phyloP scores from a whole-genome alignment of 805 yeast species.

The Helenozyma baotianmanensis region DNA sequence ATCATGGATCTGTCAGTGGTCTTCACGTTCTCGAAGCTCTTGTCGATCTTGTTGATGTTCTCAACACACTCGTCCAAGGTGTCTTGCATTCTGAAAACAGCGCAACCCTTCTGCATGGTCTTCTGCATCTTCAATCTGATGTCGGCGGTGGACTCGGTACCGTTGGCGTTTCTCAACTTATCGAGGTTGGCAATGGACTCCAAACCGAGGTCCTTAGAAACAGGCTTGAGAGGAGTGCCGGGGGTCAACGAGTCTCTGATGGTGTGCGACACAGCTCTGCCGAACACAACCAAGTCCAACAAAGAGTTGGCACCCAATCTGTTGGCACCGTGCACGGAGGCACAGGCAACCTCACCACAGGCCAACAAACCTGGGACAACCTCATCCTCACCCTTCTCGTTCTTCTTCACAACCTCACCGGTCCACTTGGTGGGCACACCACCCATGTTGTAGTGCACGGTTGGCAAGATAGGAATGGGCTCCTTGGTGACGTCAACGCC shows the following conservation, averaged over 20 bases:
- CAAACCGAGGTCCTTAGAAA: conserved; percentile 82
- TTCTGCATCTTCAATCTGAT: conserved; percentile 91
- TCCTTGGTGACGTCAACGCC: conserved; percentile 99
- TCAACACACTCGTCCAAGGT: conserved; percentile 88
- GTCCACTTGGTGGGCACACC: conserved; percentile 98
- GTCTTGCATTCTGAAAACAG: conserved; percentile 93
- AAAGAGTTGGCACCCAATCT: conserved; percentile 98
- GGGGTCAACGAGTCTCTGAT: conserved; percentile 82
- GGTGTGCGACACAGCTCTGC: conserved; percentile 96
- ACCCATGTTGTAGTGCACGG: conserved; percentile 99
- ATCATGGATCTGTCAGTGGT: conserved; percentile 96
- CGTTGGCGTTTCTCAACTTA: conserved; percentile 77
- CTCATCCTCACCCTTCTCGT: conserved; percentile 83
- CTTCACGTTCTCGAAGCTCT: conserved; percentile 66
- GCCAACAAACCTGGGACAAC: conserved; percentile 92
- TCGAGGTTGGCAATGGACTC: conserved; percentile 90
- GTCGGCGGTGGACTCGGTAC: conserved; percentile 78
- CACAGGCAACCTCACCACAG: conserved; percentile 99
- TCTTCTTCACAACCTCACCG: conserved; percentile 86
- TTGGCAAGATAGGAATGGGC: conserved; percentile 97
- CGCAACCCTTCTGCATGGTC: conserved; percentile 94
- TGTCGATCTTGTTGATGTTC: conserved; percentile 71
- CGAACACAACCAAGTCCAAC: conserved; percentile 93
- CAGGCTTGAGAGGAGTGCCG: conserved; percentile 78
- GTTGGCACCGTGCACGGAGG: conserved; percentile 98